Conservation (phyloP, 305 asterid species). For the Stenogyne calaminthoides region DNA sequence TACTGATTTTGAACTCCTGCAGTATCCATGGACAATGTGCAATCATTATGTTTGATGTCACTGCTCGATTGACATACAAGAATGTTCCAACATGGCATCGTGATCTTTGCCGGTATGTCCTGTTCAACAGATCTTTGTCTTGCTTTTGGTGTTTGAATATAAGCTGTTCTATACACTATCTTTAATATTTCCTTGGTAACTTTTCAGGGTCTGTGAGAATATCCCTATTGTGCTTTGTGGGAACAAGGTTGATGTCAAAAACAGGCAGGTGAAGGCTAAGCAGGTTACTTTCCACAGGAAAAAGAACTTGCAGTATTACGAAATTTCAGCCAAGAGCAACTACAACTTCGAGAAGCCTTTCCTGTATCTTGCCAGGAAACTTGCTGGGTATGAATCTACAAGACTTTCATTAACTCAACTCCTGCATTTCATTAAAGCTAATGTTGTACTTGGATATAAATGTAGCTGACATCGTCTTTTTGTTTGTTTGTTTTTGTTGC, state of each 20-base stretch:
- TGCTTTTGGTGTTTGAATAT: not conserved
- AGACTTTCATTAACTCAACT: not conserved
- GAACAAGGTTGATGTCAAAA: constrained; percentile 92
- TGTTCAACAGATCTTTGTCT: not conserved
- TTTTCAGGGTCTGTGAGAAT: constrained; percentile 65
- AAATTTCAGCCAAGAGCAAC: constrained; percentile 95
- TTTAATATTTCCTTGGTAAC: not conserved
- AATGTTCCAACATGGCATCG: constrained; percentile 90
- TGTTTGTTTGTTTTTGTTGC: not conserved
- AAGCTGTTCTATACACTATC: not conserved
- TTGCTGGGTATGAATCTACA: constrained; percentile 56
- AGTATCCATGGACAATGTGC: constrained; percentile 94
- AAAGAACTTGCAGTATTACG: constrained; percentile 84
- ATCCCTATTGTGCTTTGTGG: constrained; percentile 95
- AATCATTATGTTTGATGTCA: constrained; percentile 83
- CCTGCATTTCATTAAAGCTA: not conserved
- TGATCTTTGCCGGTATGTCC: constrained; percentile 66
- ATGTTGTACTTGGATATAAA: not conserved
- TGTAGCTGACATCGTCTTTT: not conserved
- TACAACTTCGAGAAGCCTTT: constrained; percentile 89
- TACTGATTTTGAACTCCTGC: constrained; percentile 27
- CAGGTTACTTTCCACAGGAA: constrained; percentile 95
- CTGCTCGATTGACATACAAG: constrained; percentile 80
- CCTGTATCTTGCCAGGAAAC: constrained; percentile 80
- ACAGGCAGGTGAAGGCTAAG: constrained; percentile 91